Conservation (phyloP, 108 stramenopile species). For the Nitzschia sp. region DNA sequence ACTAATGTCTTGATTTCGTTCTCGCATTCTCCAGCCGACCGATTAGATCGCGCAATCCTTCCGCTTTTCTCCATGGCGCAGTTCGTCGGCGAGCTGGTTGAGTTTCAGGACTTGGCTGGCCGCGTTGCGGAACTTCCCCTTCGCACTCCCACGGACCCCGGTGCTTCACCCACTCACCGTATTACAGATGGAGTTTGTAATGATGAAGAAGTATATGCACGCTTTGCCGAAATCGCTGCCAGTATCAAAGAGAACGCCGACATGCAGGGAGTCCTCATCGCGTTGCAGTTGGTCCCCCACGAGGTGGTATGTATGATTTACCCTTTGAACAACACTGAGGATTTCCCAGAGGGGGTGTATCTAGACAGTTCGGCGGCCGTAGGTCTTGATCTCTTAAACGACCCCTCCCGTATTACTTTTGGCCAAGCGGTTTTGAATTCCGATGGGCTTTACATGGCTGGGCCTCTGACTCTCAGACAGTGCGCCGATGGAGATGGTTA, state of each 20-base stretch:
- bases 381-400: constrained; percentile 35
- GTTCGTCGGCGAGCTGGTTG: constrained; percentile 34
- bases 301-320: constrained; percentile 35
- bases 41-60: constrained; percentile 38
- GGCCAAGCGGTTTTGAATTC: constrained; percentile 31
- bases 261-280: constrained; percentile 42
- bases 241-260: constrained; percentile 33
- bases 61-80: constrained; percentile 46
- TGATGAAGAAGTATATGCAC: constrained; percentile 10
- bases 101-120: constrained; percentile 28
- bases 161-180: constrained; percentile 19
- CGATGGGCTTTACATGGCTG: constrained; percentile 51
- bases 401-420: constrained; percentile 21
- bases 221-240: constrained; percentile 34
- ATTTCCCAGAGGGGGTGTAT: constrained; percentile 27
- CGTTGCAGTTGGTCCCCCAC: constrained; percentile 39
- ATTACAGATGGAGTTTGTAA: constrained; percentile 41
- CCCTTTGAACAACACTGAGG: constrained; percentile 49
- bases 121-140: constrained; percentile 28
- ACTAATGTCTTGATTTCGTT: not conserved
- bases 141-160: not conserved
- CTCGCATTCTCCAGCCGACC: too few species aligned
- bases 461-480: constrained; percentile 47
- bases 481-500: too few species aligned
- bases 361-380: constrained; percentile 27